phyloP scores from a whole-genome alignment of 75 land plant species.

The Pseudotsuga menziesii region DNA sequence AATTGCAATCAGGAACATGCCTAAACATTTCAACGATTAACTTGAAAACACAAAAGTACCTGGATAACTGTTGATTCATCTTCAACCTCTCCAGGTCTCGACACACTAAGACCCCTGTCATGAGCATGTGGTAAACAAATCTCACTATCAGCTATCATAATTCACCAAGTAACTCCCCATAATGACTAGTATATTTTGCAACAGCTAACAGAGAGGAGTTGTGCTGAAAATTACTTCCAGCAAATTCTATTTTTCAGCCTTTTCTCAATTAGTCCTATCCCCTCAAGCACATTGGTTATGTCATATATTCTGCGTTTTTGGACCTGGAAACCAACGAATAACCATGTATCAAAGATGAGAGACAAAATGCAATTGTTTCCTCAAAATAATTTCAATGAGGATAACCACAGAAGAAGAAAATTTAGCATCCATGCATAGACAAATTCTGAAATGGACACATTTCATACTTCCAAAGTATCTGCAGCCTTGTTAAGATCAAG shows the following conservation, averaged over 20 bases:
- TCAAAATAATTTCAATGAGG: not conserved
- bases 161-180: not conserved
- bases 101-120: constrained; percentile 55
- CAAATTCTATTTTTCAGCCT: constrained; percentile 69
- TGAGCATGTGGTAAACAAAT: not conserved
- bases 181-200: not conserved
- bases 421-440: not conserved
- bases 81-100: constrained; percentile 34
- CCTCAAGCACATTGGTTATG: constrained; percentile 91
- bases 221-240: constrained; percentile 60
- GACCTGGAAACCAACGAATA: constrained; percentile 38
- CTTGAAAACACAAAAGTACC: constrained; percentile 24
- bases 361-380: not conserved
- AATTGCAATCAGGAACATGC: not conserved
- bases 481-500: constrained; percentile 86
- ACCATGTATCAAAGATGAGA: not conserved
- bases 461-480: constrained; percentile 53
- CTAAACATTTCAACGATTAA: not conserved
- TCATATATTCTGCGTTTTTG: constrained; percentile 90
- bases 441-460: not conserved
- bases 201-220: constrained; percentile 1
- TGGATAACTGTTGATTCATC: constrained; percentile 36
- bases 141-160: not conserved
- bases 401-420: not conserved
- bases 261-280: constrained; percentile 83